Base-by-base conservation (phyloP, 148 eudicot genomes). In the Rhododendron vialii region DNA sequence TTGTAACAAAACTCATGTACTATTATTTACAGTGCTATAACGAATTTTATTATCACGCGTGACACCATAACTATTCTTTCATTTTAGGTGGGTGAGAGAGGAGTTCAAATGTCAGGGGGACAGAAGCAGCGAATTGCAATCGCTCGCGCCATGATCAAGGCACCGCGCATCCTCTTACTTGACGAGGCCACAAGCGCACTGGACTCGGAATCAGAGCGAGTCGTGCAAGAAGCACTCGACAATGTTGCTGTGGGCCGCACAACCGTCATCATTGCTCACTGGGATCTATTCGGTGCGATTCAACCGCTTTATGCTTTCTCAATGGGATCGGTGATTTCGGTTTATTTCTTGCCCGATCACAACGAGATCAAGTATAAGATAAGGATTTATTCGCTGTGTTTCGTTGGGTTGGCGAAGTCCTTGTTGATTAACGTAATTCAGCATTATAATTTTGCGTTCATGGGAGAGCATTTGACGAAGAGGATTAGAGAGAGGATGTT, bases 51-150 rank as follows among this genome's bases (percentile, higher is more conserved):
- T 67, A 28, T 13, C 33, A 4, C 14, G 28, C 1, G 0, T 9
- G 14, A 12, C 3, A 69, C 12, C 33, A 30, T 28, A 3, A 71
- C 33, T 71, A 28, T 30, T 14, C 2, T 69, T 69, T 69, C 38
- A 71, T 71, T 7, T 59, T 71, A 71, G 76, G 76, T 71, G 20
- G 76, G 76, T 33, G 76, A 71, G 76, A 30, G 76, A 71, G 76
- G 76, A 14, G 76, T 71, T 71, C 76, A 71, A 71, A 71, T 71
- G 76, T 71, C 76, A 13, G 76, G 76, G 8, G 76, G 76, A 13
- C 76, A 71, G 20, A 71, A 71, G 76, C 76, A 71, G 22, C 76
- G 76, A 33, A 71, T 71, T 26, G 76, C 76, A 30, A 71, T 71
- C 3, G 76, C 76, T 13, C 76, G 76, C 7, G 76, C 76, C 38